Conservation (phyloP, 441 rosid species). For the Adansonia madagascariensis region DNA sequence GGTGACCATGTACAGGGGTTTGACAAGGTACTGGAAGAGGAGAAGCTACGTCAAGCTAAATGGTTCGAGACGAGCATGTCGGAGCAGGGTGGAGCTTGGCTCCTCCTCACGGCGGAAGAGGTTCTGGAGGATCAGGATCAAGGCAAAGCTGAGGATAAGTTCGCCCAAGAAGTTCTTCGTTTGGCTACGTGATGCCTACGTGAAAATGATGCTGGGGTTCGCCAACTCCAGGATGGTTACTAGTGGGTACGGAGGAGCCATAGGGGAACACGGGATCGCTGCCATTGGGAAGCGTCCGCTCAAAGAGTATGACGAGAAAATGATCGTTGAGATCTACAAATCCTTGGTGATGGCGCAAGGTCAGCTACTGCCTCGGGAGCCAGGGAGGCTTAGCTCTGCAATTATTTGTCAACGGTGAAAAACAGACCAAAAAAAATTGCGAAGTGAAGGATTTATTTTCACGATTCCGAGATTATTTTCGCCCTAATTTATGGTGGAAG, state of each 20-base stretch:
- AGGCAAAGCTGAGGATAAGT: constrained; percentile 52
- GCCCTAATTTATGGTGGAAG: neutral
- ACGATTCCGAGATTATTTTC: neutral
- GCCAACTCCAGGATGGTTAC: constrained; percentile 53
- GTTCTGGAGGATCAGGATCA: constrained; percentile 63
- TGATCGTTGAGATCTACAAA: constrained; percentile 75
- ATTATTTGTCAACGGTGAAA: constrained; percentile 19
- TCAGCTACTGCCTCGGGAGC: constrained; percentile 21
- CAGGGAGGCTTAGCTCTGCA: constrained; percentile 16
- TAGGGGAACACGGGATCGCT: constrained; percentile 32
- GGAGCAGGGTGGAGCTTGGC: constrained; percentile 25
- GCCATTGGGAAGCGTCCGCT: constrained; percentile 45
- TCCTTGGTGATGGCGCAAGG: constrained; percentile 53
- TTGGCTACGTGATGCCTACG: constrained; percentile 83
- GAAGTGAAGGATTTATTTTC: neutral
- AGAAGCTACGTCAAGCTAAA: constrained; percentile 26
- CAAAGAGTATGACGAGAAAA: constrained; percentile 78
- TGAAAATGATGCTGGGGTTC: constrained; percentile 76
- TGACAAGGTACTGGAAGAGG: constrained; percentile 21
- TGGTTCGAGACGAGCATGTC: neutral
- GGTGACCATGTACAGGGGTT: constrained; percentile 2
- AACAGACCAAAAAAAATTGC: neutral
- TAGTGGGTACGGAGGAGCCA: constrained; percentile 44
- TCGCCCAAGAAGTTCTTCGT: constrained; percentile 65
- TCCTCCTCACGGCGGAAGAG: constrained; percentile 37